A percentile compares a stretch with the other conserved stretches of the same genome.
phyloP scores from a whole-genome alignment of 78 protist genomes.

The Guillardia theta region DNA sequence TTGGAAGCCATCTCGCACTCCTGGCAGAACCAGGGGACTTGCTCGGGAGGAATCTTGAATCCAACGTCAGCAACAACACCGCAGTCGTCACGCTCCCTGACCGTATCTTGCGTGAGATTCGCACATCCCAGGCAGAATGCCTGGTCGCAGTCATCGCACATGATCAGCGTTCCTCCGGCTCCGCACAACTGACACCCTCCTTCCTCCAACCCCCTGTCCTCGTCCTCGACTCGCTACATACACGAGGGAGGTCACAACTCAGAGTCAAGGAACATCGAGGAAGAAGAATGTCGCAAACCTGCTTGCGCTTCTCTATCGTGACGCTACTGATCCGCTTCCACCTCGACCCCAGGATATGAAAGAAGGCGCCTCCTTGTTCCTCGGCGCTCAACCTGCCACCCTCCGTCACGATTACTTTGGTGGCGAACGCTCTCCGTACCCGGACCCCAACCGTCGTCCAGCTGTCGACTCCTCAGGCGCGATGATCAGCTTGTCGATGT shows the following conservation, averaged over 20 bases:
- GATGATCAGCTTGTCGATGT: not conserved
- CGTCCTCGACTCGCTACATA: not conserved
- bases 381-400: no score
- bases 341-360: no score
- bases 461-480: not conserved
- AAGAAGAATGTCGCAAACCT: no score
- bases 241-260: no score
- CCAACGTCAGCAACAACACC: no score
- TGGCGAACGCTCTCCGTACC: not conserved
- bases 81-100: no score
- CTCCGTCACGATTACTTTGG: not conserved
- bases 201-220: not conserved
- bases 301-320: no score
- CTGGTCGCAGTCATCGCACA: not conserved
- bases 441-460: not conserved
- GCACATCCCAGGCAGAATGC: not conserved
- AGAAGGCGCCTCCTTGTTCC: no score
- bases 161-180: not conserved
- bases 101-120: not conserved
- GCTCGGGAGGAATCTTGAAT: not conserved
- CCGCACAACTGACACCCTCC: not conserved
- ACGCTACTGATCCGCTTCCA: no score
- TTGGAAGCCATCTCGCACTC: not conserved
- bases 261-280: no score
- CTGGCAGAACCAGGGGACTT: not conserved